Evolutionary conservation across 2,329 filamentous ascomycete species (phyloP), one percentile per base, ranked within the genome.

Genomic region (Cladophialophora chaetospira): DNA sequence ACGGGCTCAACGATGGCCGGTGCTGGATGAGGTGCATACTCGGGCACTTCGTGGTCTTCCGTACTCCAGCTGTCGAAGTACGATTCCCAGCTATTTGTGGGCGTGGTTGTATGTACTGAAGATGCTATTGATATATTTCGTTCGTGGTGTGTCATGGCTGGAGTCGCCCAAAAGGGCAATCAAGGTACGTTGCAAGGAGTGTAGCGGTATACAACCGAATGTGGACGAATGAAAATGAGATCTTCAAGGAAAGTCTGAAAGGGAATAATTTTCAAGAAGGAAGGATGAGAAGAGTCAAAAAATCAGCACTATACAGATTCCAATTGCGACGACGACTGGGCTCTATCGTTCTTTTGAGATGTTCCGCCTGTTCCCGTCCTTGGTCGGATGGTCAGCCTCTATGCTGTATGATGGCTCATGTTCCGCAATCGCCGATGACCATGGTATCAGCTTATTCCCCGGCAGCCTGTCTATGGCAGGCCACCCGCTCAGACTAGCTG

Each of bases 1-100:
- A 62, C 21, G 33, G 57, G 60, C 31, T 62, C 60, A 13, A 53
- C 19, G 19, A 44, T 35, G 11, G 50, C n/a, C n/a, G 29, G 40
- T 19, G 15, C 31, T 36, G 21, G 46, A 33, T 29, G 46, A 15
- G 46, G 46, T 36, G 29, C 19, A 31, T 33, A 23, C 19, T 50
- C 44, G 5, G 57, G 43, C 19, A 60, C 45, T 25, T 60, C 40
- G 15, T 26, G 33, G 42, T 62, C 60, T 33, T 62, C 60, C 46
- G 10, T 25, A n/a, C 25, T 51, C 60, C 60, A 62, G 10, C 42
- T 60, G 43, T 62, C 60, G 44, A 62, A 62, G 35, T 62, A 62
- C n/a, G 60, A 62, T 25, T 55, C 52, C 60, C 60, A 60, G 46
- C 53, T 46, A 46, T 62, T 57, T 5, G 35, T 60, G 6, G 57